Base-by-base conservation (phyloP, 192 early-diverging fungal species). In the Pilaira anomala region DNA sequence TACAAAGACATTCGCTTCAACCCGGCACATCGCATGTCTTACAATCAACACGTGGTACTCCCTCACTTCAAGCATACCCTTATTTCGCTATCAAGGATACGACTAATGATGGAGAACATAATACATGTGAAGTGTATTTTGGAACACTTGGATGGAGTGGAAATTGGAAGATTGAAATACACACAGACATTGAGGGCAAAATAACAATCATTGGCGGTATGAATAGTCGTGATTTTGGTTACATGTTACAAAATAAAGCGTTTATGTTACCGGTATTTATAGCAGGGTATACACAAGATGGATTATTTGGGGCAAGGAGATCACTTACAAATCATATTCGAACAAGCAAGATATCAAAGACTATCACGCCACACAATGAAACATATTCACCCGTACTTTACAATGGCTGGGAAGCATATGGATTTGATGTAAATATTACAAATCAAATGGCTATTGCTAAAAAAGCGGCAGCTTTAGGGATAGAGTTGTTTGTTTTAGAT, bases 91-190 rank as follows among this genome's bases (percentile, higher is more conserved):
- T 68, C 2, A 13, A 45, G 16, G 21, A 56, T 25, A 25, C 48
- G 3, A 25, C 59, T 21, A 61, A 33, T 11, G n/a, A 16, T 16
- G 33, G 30, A 0, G 29, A 46, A 13, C 45, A 66, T 21, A 6
- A 25, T 11, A 7, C 3, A 14, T 40, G n/a, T 14, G 58, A 60
- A 9, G 54, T 56, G 0, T 69, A 69, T 56, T 69, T 69, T 42
- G 67, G 67, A 8, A 63, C 67, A 13, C 16, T 69, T 6, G 60
- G 16, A 22, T 69, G 67, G 67, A 62, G 60, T 28, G 67, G 60
- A 11, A 62, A 54, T n/a, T 62, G 67, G 67, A 18, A 29, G 0
- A 63, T 69, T 16, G 39, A 54, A 18, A 14, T 69, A 3, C 7
- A 52, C 3, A 49, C 33, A 1, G 30, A 45, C 12, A 53, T 36